These are phyloP conservation scores for Decorospora gaudefroyi DNA, from an alignment of 2,329 filamentous ascomycete species.

Conservation along the genomic window DNA sequence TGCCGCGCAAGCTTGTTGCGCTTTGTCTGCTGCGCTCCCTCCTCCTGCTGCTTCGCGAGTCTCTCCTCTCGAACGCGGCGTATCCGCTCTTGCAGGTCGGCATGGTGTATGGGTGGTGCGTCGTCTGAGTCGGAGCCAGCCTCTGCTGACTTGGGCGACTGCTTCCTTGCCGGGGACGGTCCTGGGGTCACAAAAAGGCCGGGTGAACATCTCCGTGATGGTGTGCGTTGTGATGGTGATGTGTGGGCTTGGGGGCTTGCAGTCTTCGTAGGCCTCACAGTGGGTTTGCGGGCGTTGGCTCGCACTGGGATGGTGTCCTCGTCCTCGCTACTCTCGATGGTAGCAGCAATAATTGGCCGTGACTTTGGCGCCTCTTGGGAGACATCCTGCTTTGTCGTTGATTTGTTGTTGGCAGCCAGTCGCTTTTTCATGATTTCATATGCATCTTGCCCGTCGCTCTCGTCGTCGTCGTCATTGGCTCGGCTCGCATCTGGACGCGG, in stretches of 20 bases:
- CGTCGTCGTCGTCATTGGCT: constrained; percentile 29
- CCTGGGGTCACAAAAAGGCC: constrained; percentile 63
- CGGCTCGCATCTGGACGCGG: constrained; percentile 2
- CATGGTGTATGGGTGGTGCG: constrained; percentile 54
- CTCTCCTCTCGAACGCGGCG: constrained; percentile 74
- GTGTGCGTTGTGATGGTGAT: constrained; percentile 24
- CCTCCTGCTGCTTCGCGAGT: constrained; percentile 65
- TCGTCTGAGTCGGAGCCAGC: constrained; percentile 52
- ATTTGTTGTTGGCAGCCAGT: constrained; percentile 43
- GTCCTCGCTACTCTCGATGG: constrained; percentile 30
- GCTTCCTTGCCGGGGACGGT: constrained; percentile 43
- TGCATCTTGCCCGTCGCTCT: constrained; percentile 46
- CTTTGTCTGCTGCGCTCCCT: constrained; percentile 46
- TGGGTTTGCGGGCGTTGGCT: constrained; percentile 21
- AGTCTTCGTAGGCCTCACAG: constrained; percentile 14
- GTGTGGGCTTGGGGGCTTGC: constrained; percentile 17
- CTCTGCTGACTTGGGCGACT: constrained; percentile 12
- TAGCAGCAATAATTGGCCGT: constrained; percentile 8
- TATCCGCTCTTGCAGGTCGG: constrained; percentile 72
- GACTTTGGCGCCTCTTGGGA: constrained; percentile 12
- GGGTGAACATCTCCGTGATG: constrained; percentile 51
- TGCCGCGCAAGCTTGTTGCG: constrained; percentile 40
- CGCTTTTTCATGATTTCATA: constrained; percentile 56
- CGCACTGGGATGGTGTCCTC: constrained; percentile 39
- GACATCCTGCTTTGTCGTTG: constrained; percentile 1